Conservation (phyloP, 257 asterid species). For the Orobanche coerulescens region DNA sequence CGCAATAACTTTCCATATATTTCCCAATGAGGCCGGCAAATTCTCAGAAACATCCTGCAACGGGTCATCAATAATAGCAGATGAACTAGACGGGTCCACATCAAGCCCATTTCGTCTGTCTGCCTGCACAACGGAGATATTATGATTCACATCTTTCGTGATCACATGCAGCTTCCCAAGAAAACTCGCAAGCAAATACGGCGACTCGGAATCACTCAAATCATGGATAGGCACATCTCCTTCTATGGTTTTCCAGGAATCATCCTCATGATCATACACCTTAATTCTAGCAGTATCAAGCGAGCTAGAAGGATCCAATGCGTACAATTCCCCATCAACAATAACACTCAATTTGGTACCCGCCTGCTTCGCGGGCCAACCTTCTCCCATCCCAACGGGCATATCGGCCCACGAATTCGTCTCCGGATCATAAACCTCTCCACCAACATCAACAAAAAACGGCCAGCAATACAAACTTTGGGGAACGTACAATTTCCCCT, state of each 20-base stretch:
- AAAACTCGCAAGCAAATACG: slow-evolving; percentile 69
- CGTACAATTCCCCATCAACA: slow-evolving; percentile 71
- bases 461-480: slow-evolving; percentile 92
- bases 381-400: slow-evolving; percentile 93
- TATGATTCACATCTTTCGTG: slow-evolving; percentile 55
- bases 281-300: slow-evolving; percentile 66
- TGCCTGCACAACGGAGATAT: slow-evolving; percentile 60
- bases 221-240: slow-evolving; percentile 70
- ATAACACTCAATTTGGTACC: slow-evolving; percentile 74
- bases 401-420: slow-evolving; percentile 73
- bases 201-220: slow-evolving; percentile 60
- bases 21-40: slow-evolving; percentile 30
- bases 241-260: slow-evolving; percentile 68
- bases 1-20: slow-evolving; percentile 56
- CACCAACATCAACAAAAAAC: slow-evolving; percentile 84
- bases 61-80: slow-evolving; percentile 26
- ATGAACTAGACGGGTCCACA: slow-evolving; percentile 36
- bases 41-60: slow-evolving; percentile 29
- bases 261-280: slow-evolving; percentile 63
- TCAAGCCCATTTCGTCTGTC: slow-evolving; percentile 34
- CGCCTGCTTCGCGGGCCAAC: slow-evolving; percentile 97
- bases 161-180: slow-evolving; percentile 70
- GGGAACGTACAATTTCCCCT: slow-evolving; percentile 78
- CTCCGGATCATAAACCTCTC: slow-evolving; percentile 84
- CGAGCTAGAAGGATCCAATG: slow-evolving; percentile 64